A percentile compares a stretch with the other conserved stretches of the same genome.
phyloP scores from a whole-genome alignment of 257 asterid genomes.

The Solanum arcanum region DNA sequence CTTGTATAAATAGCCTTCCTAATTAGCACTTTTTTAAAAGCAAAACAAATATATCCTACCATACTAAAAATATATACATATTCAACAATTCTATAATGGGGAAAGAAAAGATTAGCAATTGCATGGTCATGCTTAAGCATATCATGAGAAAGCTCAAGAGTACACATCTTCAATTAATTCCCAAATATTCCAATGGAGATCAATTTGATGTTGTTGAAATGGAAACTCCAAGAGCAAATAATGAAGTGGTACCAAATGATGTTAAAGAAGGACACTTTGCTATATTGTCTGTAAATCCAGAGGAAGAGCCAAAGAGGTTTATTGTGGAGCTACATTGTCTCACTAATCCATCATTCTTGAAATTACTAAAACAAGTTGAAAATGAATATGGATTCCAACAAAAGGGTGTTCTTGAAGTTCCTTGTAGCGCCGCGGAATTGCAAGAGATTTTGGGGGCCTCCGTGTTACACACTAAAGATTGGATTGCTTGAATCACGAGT shows the following conservation, averaged over 20 bases:
- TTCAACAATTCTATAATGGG: not conserved
- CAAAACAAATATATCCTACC: not conserved
- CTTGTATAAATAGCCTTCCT: constrained; percentile 11
- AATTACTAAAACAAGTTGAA: constrained; percentile 10
- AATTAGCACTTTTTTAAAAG: not conserved
- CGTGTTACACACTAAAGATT: not conserved
- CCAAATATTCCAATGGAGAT: not conserved
- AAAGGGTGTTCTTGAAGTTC: constrained; percentile 16
- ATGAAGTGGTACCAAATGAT: not conserved
- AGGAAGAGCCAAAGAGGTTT: constrained; percentile 16
- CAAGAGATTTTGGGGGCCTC: not conserved
- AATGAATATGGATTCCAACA: constrained; percentile 19
- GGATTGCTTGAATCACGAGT: not conserved
- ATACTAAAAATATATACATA: not conserved
- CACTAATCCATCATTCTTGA: constrained; percentile 15
- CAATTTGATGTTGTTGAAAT: not conserved
- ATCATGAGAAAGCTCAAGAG: constrained; percentile 4
- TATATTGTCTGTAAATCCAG: not conserved
- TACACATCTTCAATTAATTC: not conserved
- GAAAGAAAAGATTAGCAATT: constrained; percentile 7
- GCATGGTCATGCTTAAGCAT: not conserved
- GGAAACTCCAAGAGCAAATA: not conserved
- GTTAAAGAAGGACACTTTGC: constrained; percentile 1
- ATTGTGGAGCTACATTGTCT: constrained; percentile 4
- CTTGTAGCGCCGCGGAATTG: constrained; percentile 10